Evolutionary conservation across 306 rosid species (phyloP).

Genomic region (Sphenostylis stenocarpa): DNA sequence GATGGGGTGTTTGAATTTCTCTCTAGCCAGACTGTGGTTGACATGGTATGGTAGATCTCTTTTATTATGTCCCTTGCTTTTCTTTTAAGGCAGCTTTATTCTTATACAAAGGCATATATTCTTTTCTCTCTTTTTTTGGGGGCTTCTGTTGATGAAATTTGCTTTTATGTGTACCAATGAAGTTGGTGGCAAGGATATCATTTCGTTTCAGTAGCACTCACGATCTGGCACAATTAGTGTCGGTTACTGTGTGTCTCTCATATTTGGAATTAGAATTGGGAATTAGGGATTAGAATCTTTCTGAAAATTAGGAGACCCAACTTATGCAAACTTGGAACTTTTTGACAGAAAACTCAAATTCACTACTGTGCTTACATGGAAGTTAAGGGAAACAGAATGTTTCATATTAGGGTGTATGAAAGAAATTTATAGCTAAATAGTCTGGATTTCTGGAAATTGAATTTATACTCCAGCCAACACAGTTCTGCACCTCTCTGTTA

Average conservation of each 20-base stretch:
- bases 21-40: slow-evolving; percentile 92
- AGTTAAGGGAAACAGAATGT: neutral
- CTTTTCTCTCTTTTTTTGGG: neutral
- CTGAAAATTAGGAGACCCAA: slow-evolving; percentile 1
- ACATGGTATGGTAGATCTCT: slow-evolving; percentile 64
- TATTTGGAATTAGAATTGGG: slow-evolving; percentile 6
- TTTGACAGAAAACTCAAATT: neutral
- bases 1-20: slow-evolving; percentile 98
- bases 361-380: neutral
- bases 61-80: slow-evolving; percentile 27
- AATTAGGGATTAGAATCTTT: slow-evolving; percentile 8
- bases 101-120: slow-evolving; percentile 23
- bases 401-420: neutral
- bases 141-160: slow-evolving; percentile 12
- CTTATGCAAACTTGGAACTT: neutral
- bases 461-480: slow-evolving; percentile 6
- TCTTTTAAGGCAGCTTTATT: slow-evolving; percentile 18
- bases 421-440: neutral
- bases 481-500: neutral
- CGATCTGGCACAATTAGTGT: slow-evolving; percentile 14
- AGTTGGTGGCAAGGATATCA: slow-evolving; percentile 30
- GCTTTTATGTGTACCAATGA: slow-evolving; percentile 28
- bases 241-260: neutral
- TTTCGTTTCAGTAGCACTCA: slow-evolving; percentile 19
- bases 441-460: slow-evolving; percentile 3